phyloP scores from a whole-genome alignment of 1,284 basidiomycete genomes.

The Moesziomyces globuligerus region DNA sequence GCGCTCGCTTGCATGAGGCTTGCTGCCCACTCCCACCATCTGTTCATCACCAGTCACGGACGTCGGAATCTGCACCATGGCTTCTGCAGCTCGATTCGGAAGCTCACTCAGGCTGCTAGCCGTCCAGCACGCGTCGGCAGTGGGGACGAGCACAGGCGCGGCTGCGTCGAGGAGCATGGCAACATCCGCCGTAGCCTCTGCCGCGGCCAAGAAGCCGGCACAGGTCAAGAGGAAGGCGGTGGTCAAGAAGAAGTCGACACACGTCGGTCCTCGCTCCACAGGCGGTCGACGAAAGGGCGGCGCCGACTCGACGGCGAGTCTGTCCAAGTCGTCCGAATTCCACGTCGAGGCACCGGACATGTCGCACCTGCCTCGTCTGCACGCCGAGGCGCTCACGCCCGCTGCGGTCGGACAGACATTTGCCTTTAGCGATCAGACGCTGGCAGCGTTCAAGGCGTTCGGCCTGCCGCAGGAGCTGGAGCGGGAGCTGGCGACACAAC shows the following conservation, averaged over 20 bases:
- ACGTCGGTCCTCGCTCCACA: slow-evolving; percentile 48
- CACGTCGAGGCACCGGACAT: slow-evolving; percentile 52
- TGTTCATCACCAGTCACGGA: not conserved
- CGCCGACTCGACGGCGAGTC: slow-evolving; percentile 41
- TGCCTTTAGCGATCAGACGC: slow-evolving; percentile 47
- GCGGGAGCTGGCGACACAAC: slow-evolving; percentile 41
- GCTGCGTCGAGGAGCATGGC: slow-evolving; percentile 20
- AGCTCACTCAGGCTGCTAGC: slow-evolving; percentile 21
- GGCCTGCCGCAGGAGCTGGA: slow-evolving; percentile 55
- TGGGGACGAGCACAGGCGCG: slow-evolving; percentile 10
- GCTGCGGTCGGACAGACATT: slow-evolving; percentile 39
- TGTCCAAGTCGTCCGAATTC: slow-evolving; percentile 48
- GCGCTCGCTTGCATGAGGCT: not conserved
- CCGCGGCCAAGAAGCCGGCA: slow-evolving; percentile 46
- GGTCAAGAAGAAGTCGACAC: slow-evolving; percentile 50
- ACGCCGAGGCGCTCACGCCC: slow-evolving; percentile 43
- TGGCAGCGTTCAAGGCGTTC: slow-evolving; percentile 51
- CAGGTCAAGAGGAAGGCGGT: slow-evolving; percentile 59
- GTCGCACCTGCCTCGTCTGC: slow-evolving; percentile 49
- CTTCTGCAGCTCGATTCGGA: slow-evolving; percentile 19
- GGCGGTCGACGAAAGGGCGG: slow-evolving; percentile 58
- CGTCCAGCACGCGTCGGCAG: slow-evolving; percentile 7
- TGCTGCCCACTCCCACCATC: not conserved
- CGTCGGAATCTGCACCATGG: slow-evolving; percentile 14
- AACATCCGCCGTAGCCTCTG: slow-evolving; percentile 20